These are phyloP conservation scores for Apocynum venetum DNA, from an alignment of 257 asterid species.

Conservation along the genomic window DNA sequence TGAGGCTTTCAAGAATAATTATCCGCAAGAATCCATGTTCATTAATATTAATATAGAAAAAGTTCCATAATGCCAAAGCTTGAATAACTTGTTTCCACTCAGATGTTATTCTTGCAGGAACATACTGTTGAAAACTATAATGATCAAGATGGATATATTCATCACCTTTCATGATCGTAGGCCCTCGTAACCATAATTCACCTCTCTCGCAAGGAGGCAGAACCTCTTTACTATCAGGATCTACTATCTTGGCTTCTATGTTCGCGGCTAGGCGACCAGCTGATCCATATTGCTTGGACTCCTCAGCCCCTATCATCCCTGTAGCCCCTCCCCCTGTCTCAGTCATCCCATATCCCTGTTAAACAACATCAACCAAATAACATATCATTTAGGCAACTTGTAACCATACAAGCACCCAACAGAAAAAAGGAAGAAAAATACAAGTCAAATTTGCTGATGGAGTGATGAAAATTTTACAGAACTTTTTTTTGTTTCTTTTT, in stretches of 20 bases:
- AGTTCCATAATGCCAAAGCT: neutral
- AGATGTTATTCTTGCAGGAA: neutral
- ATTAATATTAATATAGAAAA: neutral
- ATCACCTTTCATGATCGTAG: constrained; percentile 75
- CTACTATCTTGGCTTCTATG: constrained; percentile 79
- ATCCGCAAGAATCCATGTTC: neutral
- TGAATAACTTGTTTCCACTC: neutral
- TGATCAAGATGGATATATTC: neutral
- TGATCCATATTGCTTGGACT: constrained; percentile 53
- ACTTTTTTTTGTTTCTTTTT: too few species aligned
- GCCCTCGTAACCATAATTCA: constrained; percentile 84
- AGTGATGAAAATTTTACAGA: neutral
- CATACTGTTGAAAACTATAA: neutral
- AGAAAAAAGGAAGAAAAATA: neutral
- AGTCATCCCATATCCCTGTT: constrained; percentile 86
- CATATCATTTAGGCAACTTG: neutral
- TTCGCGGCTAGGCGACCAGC: constrained; percentile 65
- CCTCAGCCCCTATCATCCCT: constrained; percentile 54
- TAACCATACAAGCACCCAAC: neutral
- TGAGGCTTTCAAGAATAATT: neutral
- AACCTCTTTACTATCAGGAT: constrained; percentile 60
- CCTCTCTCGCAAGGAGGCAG: constrained; percentile 73
- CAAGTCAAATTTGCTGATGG: neutral
- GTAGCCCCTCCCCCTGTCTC: constrained; percentile 73
- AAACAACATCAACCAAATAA: constrained; percentile 10